phyloP scores from a whole-genome alignment of 176 grass and related monocot species.

The Oryza meyeriana region DNA sequence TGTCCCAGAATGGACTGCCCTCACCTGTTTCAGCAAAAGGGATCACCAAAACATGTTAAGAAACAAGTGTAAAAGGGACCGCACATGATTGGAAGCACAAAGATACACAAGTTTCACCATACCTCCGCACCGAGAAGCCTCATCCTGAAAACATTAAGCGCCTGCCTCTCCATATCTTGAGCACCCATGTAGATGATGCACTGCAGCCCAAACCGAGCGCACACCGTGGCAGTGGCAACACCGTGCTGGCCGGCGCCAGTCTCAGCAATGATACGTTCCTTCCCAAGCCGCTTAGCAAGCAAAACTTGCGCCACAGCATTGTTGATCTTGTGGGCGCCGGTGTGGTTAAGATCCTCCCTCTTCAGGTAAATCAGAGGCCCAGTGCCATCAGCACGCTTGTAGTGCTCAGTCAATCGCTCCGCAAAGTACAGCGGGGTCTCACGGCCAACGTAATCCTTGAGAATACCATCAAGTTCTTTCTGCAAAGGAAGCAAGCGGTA shows the following conservation, averaged over 20 bases:
- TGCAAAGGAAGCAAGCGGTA: background rate
- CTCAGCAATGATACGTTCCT: constrained; percentile 93
- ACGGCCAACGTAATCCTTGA: constrained; percentile 88
- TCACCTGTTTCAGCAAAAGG: constrained; percentile 53
- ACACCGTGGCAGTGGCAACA: constrained; percentile 91
- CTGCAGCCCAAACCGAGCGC: constrained; percentile 74
- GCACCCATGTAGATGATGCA: constrained; percentile 97
- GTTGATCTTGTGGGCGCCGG: constrained; percentile 97
- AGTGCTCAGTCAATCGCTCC: constrained; percentile 79
- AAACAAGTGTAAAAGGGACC: background rate
- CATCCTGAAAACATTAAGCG: constrained; percentile 94
- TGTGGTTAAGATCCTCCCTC: constrained; percentile 98
- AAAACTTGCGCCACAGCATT: constrained; percentile 86
- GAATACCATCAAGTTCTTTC: constrained; percentile 76
- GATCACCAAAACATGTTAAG: background rate
- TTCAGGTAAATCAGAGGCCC: constrained; percentile 82
- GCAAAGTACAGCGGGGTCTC: constrained; percentile 98
- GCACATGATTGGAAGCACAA: background rate
- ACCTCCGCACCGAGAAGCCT: constrained; percentile 98
- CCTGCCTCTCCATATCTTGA: constrained; percentile 98
- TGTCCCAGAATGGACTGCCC: constrained; percentile 84
- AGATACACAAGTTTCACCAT: background rate
- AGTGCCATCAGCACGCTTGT: constrained; percentile 54
- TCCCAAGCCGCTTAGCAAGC: constrained; percentile 79
- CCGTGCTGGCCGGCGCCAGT: constrained; percentile 94